Percentiles rank a stretch among this genome's conserved stretches.
phyloP scores from a whole-genome alignment of 2,329 filamentous ascomycete species.

The Pestalotiopsis fici region DNA sequence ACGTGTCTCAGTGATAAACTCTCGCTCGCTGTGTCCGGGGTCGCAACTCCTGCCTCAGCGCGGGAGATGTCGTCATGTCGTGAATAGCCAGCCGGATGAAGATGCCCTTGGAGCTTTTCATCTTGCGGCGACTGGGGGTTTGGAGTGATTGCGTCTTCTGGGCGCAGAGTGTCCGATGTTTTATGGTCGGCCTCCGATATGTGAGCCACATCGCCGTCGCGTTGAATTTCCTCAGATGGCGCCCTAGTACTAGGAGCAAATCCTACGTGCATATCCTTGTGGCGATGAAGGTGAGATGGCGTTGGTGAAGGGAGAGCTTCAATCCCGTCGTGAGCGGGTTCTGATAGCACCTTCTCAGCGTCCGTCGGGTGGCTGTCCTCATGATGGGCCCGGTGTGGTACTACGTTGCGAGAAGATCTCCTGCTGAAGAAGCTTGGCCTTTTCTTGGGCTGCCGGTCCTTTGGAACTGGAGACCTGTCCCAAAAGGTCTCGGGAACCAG shows the following conservation, averaged over 20 bases:
- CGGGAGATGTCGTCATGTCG: conserved; percentile 1
- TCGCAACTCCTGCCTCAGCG: conserved; percentile 19
- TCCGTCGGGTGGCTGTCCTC: neutral
- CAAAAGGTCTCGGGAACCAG: conserved; percentile 96
- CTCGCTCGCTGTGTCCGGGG: conserved; percentile 43
- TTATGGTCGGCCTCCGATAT: neutral
- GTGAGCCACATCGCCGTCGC: neutral
- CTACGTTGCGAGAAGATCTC: conserved; percentile 40
- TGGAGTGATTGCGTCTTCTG: neutral
- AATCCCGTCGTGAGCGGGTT: conserved; percentile 11
- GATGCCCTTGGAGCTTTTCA: neutral
- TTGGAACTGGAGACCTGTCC: conserved; percentile 72
- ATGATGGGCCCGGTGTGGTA: neutral
- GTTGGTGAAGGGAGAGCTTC: conserved; percentile 13
- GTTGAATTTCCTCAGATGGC: neutral
- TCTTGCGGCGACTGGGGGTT: neutral
- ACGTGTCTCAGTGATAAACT: conserved; percentile 38
- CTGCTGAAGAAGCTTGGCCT: conserved; percentile 49
- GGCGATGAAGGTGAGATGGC: conserved; percentile 21
- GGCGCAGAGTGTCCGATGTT: neutral
- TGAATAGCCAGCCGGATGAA: conserved; percentile 13
- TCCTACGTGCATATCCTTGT: conserved; percentile 53
- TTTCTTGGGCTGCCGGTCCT: conserved; percentile 35
- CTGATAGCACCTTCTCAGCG: neutral
- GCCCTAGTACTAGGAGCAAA: conserved; percentile 43